Percentiles rank a stretch among this genome's conserved stretches.
Evolutionary conservation across 2,329 filamentous ascomycete genomes (phyloP).

Genomic region (Beauveria varroae): DNA sequence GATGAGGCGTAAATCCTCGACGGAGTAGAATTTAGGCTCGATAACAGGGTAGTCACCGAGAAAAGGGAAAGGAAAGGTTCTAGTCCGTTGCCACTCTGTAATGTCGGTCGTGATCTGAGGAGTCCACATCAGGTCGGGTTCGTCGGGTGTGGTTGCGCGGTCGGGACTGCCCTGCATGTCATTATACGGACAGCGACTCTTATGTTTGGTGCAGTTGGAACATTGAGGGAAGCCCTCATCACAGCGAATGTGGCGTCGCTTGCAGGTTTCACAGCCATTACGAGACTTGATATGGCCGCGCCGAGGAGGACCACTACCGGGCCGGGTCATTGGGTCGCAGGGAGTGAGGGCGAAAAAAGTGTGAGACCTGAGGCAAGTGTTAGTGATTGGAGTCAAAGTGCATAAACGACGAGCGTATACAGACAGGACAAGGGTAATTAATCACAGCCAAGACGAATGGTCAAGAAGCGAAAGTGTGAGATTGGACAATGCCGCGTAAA

Average conservation of each 20-base stretch:
- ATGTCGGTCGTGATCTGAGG: slow-evolving; percentile 76
- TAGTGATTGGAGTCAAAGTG: not conserved
- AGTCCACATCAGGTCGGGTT: slow-evolving; percentile 73
- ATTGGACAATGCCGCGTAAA: not conserved
- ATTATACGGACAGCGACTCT: slow-evolving; percentile 97
- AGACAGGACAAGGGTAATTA: slow-evolving; percentile 17
- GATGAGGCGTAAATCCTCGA: slow-evolving; percentile 78
- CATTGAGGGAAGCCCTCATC: slow-evolving; percentile 98
- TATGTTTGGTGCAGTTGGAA: slow-evolving; percentile 98
- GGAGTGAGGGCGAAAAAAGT: slow-evolving; percentile 17
- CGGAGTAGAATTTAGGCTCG: slow-evolving; percentile 62
- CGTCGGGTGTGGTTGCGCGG: slow-evolving; percentile 52
- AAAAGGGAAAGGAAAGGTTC: slow-evolving; percentile 77
- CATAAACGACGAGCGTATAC: not conserved
- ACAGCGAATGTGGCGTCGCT: slow-evolving; percentile 92
- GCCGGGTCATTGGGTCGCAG: slow-evolving; percentile 67
- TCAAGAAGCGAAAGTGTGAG: slow-evolving; percentile 31
- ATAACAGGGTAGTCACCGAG: slow-evolving; percentile 70
- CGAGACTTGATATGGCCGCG: slow-evolving; percentile 96
- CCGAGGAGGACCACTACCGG: slow-evolving; percentile 85
- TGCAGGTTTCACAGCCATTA: slow-evolving; percentile 97
- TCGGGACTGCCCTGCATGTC: slow-evolving; percentile 64
- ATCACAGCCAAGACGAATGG: slow-evolving; percentile 20
- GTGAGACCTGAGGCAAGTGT: slow-evolving; percentile 17
- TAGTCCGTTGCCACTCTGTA: slow-evolving; percentile 74